A percentile compares a stretch with the other conserved stretches of the same genome.
These are phyloP conservation scores for Mycena crocata DNA, from an alignment of 768 basidiomycete genomes.

Conservation along the genomic window DNA sequence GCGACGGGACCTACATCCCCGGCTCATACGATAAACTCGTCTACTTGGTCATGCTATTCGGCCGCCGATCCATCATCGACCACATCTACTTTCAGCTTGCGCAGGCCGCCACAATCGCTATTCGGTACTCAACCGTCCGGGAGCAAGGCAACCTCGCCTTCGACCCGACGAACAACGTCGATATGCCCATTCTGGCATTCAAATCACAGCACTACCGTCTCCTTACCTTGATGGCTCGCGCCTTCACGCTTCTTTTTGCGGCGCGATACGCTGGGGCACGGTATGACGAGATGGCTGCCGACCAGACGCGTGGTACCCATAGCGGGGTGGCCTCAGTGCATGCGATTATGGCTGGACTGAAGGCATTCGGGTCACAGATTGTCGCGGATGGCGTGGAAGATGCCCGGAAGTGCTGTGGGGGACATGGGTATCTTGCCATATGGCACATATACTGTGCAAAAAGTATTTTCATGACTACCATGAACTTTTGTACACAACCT, in stretches of 20 bases:
- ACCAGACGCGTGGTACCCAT: neutral
- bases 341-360: slow-evolving; percentile 35
- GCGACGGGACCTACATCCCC: slow-evolving; percentile 35
- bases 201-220: slow-evolving; percentile 41
- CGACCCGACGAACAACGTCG: slow-evolving; percentile 19
- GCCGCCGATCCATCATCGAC: slow-evolving; percentile 29
- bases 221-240: slow-evolving; percentile 30
- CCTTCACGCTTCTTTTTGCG: slow-evolving; percentile 37
- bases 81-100: slow-evolving; percentile 39
- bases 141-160: slow-evolving; percentile 40
- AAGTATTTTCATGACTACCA: too few species aligned
- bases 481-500: too few species aligned
- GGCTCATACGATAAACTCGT: slow-evolving; percentile 24
- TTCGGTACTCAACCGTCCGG: slow-evolving; percentile 39
- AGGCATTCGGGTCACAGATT: slow-evolving; percentile 37
- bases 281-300: slow-evolving; percentile 30
- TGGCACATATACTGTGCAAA: too few species aligned
- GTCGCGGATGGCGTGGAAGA: slow-evolving; percentile 40
- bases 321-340: slow-evolving; percentile 10
- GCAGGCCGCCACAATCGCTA: slow-evolving; percentile 39
- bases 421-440: slow-evolving; percentile 33
- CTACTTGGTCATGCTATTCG: slow-evolving; percentile 40
- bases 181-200: slow-evolving; percentile 31
- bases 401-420: slow-evolving; percentile 40
- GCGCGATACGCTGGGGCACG: slow-evolving; percentile 21